These are phyloP conservation scores for Fraxinus latifolia DNA, from an alignment of 305 asterid species.

Conservation along the genomic window DNA sequence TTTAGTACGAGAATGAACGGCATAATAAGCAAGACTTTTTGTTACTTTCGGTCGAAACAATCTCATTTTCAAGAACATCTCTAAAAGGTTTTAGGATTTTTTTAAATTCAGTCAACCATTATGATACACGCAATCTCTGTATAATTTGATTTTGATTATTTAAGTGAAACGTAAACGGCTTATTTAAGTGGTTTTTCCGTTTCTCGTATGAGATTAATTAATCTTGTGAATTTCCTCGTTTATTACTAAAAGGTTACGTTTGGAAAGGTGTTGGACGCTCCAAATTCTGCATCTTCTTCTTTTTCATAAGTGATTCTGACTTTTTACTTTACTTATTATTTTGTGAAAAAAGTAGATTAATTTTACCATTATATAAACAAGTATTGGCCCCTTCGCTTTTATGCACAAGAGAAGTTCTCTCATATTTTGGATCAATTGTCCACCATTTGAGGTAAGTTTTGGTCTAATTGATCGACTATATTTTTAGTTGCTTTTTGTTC, in stretches of 20 bases:
- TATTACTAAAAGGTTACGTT: not conserved
- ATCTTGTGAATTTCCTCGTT: slow-evolving; percentile 19
- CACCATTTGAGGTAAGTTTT: slow-evolving; percentile 7
- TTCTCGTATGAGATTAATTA: not conserved
- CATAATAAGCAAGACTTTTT: not conserved
- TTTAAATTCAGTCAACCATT: too few species aligned
- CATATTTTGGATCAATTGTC: not conserved
- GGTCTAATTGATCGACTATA: not conserved
- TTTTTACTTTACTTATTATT: slow-evolving; percentile 41
- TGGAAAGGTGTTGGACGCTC: slow-evolving; percentile 37
- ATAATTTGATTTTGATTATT: not conserved
- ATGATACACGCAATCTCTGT: not conserved
- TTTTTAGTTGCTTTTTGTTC: not conserved
- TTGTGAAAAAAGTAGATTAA: slow-evolving; percentile 21
- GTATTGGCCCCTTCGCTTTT: not conserved
- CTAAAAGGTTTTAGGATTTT: not conserved
- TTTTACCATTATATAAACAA: slow-evolving; percentile 26
- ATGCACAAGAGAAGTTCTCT: not conserved
- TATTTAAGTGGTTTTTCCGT: not conserved
- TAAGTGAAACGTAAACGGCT: not conserved
- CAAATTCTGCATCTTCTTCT: slow-evolving; percentile 9
- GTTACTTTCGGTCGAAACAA: slow-evolving; percentile 23
- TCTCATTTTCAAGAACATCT: slow-evolving; percentile 1
- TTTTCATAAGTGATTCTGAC: slow-evolving; percentile 23
- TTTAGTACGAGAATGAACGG: not conserved